Base-by-base conservation (phyloP, 495 filamentous ascomycete genomes). In the Massariosphaeria phaeospora region DNA sequence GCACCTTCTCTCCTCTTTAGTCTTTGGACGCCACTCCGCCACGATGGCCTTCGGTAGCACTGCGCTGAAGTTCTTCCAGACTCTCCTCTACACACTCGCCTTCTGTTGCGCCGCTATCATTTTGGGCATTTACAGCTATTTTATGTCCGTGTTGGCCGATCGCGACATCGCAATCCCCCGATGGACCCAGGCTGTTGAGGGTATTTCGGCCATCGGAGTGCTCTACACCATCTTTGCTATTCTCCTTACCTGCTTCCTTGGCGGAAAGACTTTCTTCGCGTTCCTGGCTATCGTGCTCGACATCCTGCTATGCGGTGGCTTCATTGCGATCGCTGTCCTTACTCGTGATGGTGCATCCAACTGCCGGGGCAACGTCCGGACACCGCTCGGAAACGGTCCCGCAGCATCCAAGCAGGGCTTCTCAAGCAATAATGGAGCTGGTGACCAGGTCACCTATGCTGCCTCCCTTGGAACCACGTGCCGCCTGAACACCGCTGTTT, bases 81-180 rank as follows among this genome's bases (percentile, higher is more conserved):
- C 82, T 57, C 73, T 82, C 64, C 67, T 89, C 54, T 84, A 86
- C 55, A 61, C 72, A 39, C 69, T 95, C n/a, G 77, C 88, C 61
- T 85, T 91, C 70, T 74, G 81, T 64, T 84, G 79, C 64, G 73
- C 81, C 23, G 83, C 75, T 50, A 73, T 93, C 50, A 79, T 91
- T 49, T 77, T 95, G 42, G 87, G 81, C 65, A 80, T 94, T 56
- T 91, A 84, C 77, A 87, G 84, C 23, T 95, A 86, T 70, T 84
- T 82, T 73, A 74, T 86, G 23, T 75, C 80, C 1, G 69, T 75
- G 20, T 80, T 89, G 10, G 48, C 75, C 42, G 74, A 79, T 57
- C 77, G 85, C 68, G 56, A 79, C 59, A 65, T 80, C 18, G 35
- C 59, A 30, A 88, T 89, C 61, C 72, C 76, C 2, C 79, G 66